Base-by-base conservation (phyloP, 78 protist species). In the Chrysochromulina parva region DNA sequence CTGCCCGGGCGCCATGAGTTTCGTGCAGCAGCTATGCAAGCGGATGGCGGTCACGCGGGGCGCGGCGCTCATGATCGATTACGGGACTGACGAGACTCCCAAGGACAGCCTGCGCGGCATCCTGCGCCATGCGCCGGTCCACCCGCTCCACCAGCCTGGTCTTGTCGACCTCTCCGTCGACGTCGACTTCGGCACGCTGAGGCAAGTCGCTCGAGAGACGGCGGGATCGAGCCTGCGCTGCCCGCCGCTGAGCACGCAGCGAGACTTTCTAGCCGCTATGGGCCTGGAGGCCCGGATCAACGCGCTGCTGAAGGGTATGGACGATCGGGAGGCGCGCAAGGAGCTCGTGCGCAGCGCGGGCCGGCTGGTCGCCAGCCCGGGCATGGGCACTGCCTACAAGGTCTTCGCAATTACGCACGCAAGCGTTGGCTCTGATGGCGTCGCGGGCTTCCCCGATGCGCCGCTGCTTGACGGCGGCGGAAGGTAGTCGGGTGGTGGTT, bases 1-100 rank as follows among this genome's bases (percentile, higher is more conserved):
- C 6, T 74, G 28, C n/a, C 84, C 84, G 19, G 16, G 22, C 14
- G 84, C 84, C 24, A 55, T 17, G 24, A 22, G 24, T 16, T 50
- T 74, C 58, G 55, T 50, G 58, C 57, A 47, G 16, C 38, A 50
- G 7, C n/a, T 74, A 4, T 3, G 28, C 24, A 26, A 7, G 3
- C 62, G 5, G 4, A 19, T 78, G 19, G 60, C 48, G 5, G 24
- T 2, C 10, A 1, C 1, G 10, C 48, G 86, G 47, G 86, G 86
- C 62, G 86, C 62, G 6, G 86, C 86, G 60, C 86, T 78, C 11
- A 14, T 78, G 19, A 78, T 78, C 57, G 86, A 78, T 62, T 78
- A 78, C 60, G 86, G 86, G 62, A 0, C 14, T 20, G 86, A 53
- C 86, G 28, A 7, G n/a, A 7, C 48, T 0, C 57, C 59, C 22